These are phyloP conservation scores for Termitomyces sp. DNA, from an alignment of 768 basidiomycete genomes.

Conservation along the genomic window DNA sequence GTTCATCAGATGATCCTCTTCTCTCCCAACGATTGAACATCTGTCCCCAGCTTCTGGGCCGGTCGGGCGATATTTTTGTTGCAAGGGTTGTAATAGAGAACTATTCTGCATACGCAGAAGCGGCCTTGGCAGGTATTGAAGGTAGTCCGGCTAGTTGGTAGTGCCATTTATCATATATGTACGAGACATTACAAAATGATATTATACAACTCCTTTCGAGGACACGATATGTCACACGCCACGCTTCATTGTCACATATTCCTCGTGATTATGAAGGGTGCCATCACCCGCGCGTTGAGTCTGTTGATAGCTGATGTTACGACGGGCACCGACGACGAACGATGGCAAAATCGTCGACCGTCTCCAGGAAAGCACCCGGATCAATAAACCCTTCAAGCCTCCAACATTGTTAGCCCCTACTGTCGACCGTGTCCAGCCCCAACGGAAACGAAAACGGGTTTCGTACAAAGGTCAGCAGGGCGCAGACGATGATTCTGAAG, in stretches of 20 bases:
- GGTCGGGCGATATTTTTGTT: slow-evolving; percentile 41
- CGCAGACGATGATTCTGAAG: slow-evolving; percentile 42
- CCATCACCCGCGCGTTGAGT: background rate
- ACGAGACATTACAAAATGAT: too few species aligned
- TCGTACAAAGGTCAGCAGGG: slow-evolving; percentile 73
- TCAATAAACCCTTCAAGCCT: slow-evolving; percentile 79
- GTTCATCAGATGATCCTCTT: slow-evolving; percentile 42
- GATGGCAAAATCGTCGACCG: slow-evolving; percentile 67
- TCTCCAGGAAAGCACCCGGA: slow-evolving; percentile 63
- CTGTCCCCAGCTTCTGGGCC: slow-evolving; percentile 37
- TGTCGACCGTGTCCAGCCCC: slow-evolving; percentile 52
- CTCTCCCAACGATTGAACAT: slow-evolving; percentile 47
- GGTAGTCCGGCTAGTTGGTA: slow-evolving; percentile 21
- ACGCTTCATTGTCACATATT: slow-evolving; percentile 11
- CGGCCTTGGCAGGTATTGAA: slow-evolving; percentile 32
- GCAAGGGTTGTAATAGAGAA: slow-evolving; percentile 54
- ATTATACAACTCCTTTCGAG: too few species aligned
- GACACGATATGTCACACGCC: slow-evolving; percentile 14
- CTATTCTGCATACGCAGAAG: slow-evolving; percentile 52
- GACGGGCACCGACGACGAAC: slow-evolving; percentile 58
- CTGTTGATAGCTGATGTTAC: slow-evolving; percentile 44
- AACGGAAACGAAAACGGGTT: slow-evolving; percentile 82
- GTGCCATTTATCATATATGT: background rate
- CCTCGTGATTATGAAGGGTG: background rate
- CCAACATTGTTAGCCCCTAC: slow-evolving; percentile 42